Base-by-base conservation (phyloP, 2,329 filamentous ascomycete species). In the Botryotinia calthae region DNA sequence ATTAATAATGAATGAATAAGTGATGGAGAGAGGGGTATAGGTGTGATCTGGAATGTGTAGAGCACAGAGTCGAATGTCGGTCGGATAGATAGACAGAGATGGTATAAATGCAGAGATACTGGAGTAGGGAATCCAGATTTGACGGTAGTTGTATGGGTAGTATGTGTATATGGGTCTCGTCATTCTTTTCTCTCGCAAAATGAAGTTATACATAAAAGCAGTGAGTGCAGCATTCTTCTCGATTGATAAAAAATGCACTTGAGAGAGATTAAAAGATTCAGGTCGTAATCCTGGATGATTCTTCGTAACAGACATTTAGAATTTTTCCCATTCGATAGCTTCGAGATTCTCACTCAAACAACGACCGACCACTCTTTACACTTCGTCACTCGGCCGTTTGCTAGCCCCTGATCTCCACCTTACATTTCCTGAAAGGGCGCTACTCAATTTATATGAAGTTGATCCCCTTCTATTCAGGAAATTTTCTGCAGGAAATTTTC, bases 361-460 rank as follows among this genome's bases (percentile, higher is more conserved):
- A 59, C 58, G 31, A 31, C 58, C 58, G 31, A 31, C 58, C 20
- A 37, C 58, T 37, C 31, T 37, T 37, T 14, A 59, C 20, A 34
- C 5, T 34, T 37, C 56, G 28, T 37, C 48, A 51, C 48, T n/a
- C 58, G 34, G 25, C 58, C 12, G 31, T 31, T 61, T 61, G 16
- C 34, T 61, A 61, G 58, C 58, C 34, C 58, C 58, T 61, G 58
- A 61, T 61, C 58, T 37, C 58, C 58, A 61, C 58, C 22, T 40
- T 34, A 40, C 22, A 61, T 40, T 61, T 37, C 58, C 58, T 16
- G 20, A 37, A 61, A 8, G 7, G 1, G 34, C 58, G 58, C 34
- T 8, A 8, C 58, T 61, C 34, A 34, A 37, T 61, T 37, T 61
- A 61, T 61, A 61, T 61, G 6, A 16, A 61, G 58, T 16, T 37